Base-by-base conservation (phyloP, 1,284 basidiomycete genomes). In the Boletus hoseneyae region DNA sequence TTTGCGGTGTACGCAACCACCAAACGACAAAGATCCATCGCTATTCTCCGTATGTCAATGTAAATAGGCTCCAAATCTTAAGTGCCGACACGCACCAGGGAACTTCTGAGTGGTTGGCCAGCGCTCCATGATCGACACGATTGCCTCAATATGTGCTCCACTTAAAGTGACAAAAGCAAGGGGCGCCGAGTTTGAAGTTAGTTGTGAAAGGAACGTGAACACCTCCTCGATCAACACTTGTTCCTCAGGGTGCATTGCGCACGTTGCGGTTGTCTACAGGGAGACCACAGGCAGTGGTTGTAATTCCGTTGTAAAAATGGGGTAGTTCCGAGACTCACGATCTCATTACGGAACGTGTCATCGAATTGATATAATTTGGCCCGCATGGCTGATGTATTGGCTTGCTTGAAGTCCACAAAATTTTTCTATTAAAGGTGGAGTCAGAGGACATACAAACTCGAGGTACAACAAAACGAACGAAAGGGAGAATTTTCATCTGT, bases 21-120 rank as follows among this genome's bases (percentile, higher is more conserved):
- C 27, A 93, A 75, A 27, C 96, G 85, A 42, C 85, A 77, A 8
- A 98, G 76, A 63, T 99, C 96, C 60, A 99, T 82, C 3, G 95
- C 92, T 93, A 60, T 25, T 53, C 44, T 49, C 23, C 21, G 21
- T 18, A 43, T 15, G 23, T 53, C 30, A 46, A 43, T 47, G 6
- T 15, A 29, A 25, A 48, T 35, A 4, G 6, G 25, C 13, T 16
- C 34, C 19, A 19, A 7, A 16, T 40, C n/a, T 16, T 2, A n/a
- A 30, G 37, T 19, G 9, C 23, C 11, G 30, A 8, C 18, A 57
- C 74, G 48, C 67, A 90, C 91, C 75, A 49, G 96, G 96, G 71
- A 97, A 96, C 6, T 89, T 80, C 54, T 87, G 80, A 1, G 80
- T 78, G 10, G 78, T 67, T 0, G 91, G 91, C 95, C 96, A 99